Evolutionary conservation across 192 early-diverging fungal genomes (phyloP), one percentile per base, ranked within the genome.

Genomic region (Mortierella alpina): DNA sequence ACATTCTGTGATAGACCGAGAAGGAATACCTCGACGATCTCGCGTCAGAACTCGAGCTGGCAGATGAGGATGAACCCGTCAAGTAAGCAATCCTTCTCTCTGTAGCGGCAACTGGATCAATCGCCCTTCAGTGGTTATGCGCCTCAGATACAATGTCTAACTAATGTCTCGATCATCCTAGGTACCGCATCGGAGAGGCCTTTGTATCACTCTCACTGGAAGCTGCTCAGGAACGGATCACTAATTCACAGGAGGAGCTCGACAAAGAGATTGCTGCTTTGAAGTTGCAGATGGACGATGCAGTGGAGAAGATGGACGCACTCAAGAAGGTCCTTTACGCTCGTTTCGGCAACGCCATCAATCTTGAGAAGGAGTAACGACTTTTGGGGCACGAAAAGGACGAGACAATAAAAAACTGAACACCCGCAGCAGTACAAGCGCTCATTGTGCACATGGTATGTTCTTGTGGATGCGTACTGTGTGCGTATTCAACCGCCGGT

Each of bases 1-100:
- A 42, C 59, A 6, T 40, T 51, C 22, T 44, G 3, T 31, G 31
- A 58, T 74, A 90, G 89, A 90, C 87, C 65, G 97, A 98, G 71
- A 92, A 94, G 67, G 98, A 98, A 81, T 96, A 95, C 61, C 86
- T 99, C 59, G 95, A 98, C 68, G 98, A 99, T 78, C 87, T 99
- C n/a, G 79, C 90, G 12, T 85, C 84, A 74, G 98, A 99, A 75
- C 86, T 99, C 2, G 97, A 99, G 83, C 86, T 99, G 4, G 90
- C 89, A 9, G 96, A 98, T 71, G 97, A 98, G 68, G 95, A 96
- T 64, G 95, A 96, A 66, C 86, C 86, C 17, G 89, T 98, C 13
- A 89, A 85, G 82, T 96, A 90, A 5, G 2, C 2, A 15, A 12
- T 59, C 39, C 40, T 8, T 55, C 13, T n/a, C 50, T 51, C n/a